phyloP scores from a whole-genome alignment of 805 yeast genomes.

The Priceomyces medius region DNA sequence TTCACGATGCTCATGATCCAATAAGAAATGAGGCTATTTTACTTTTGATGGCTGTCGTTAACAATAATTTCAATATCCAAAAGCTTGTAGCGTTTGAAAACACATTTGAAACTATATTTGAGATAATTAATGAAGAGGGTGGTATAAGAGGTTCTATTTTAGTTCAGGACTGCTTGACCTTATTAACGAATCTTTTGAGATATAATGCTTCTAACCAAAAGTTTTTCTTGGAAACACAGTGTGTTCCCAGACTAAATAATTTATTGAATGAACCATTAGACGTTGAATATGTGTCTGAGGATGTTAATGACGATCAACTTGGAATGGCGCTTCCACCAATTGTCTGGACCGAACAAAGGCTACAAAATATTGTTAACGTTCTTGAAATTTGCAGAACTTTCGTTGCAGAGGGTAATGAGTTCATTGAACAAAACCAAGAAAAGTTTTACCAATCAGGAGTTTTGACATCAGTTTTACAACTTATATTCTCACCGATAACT shows the following conservation, averaged over 20 bases:
- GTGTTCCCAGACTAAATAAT: conserved; percentile 62
- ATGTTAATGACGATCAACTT: conserved; percentile 14
- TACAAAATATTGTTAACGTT: conserved; percentile 62
- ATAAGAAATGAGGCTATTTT: conserved; percentile 85
- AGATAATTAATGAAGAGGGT: conserved; percentile 82
- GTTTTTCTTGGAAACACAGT: conserved; percentile 80
- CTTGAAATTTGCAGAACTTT: conserved; percentile 73
- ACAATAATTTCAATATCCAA: conserved; percentile 81
- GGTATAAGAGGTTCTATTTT: conserved; percentile 84
- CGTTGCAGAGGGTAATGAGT: conserved; percentile 68
- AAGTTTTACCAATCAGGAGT: conserved; percentile 60
- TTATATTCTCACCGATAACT: conserved; percentile 66
- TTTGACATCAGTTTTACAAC: conserved; percentile 60
- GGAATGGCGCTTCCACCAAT: conserved; percentile 33
- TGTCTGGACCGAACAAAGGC: conserved; percentile 76
- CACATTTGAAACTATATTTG: conserved; percentile 78
- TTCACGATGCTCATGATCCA: conserved; percentile 61
- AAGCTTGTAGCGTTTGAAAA: conserved; percentile 93
- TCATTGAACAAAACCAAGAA: conserved; percentile 59
- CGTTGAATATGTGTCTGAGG: conserved; percentile 29
- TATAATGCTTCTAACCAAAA: conserved; percentile 90
- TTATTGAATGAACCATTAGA: conserved; percentile 62
- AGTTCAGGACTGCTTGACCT: conserved; percentile 85
- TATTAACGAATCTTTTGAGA: conserved; percentile 68
- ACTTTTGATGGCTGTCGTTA: conserved; percentile 77